Percentiles rank a stretch among this genome's conserved stretches.
Conservation (phyloP, 495 filamentous ascomycete genomes). For the Aspergillus conjunctus region DNA sequence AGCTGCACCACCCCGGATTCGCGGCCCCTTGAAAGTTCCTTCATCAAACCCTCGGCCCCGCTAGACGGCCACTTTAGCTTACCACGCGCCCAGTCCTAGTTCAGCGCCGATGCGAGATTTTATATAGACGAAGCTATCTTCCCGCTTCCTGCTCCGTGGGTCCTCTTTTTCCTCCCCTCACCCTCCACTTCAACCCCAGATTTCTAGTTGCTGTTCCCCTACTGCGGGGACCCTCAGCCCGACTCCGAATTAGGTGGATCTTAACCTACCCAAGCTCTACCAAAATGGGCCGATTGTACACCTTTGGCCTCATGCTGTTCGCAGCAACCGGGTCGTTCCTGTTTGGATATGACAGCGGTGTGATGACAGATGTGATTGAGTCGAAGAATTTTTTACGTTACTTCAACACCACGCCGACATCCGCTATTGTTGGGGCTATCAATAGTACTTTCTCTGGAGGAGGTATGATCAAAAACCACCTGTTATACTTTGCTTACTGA, state of each 20-base stretch:
- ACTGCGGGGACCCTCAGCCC: neutral
- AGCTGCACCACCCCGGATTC: constrained; percentile 26
- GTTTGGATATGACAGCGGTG: constrained; percentile 59
- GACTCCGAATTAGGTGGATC: neutral
- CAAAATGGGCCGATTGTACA: constrained; percentile 49
- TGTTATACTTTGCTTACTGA: neutral
- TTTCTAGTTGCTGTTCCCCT: neutral
- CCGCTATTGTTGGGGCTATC: constrained; percentile 57
- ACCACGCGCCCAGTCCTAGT: constrained; percentile 5
- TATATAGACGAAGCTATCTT: constrained; percentile 23
- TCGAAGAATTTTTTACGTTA: constrained; percentile 50
- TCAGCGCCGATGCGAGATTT: constrained; percentile 11
- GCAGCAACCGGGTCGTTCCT: constrained; percentile 53
- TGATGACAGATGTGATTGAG: constrained; percentile 58
- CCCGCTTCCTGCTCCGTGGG: constrained; percentile 5
- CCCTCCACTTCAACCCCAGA: neutral
- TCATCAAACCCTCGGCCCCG: constrained; percentile 12
- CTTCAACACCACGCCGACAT: constrained; percentile 51
- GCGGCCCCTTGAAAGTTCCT: too few species aligned
- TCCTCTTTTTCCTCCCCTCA: neutral
- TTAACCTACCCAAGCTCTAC: constrained; percentile 2
- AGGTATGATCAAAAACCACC: constrained; percentile 31
- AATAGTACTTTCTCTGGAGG: constrained; percentile 59
- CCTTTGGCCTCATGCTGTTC: constrained; percentile 45
- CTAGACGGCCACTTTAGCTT: neutral